Evolutionary conservation across 2,329 filamentous ascomycete species (phyloP), one percentile per base, ranked within the genome.

Genomic region (Pestalotiopsis sp.): DNA sequence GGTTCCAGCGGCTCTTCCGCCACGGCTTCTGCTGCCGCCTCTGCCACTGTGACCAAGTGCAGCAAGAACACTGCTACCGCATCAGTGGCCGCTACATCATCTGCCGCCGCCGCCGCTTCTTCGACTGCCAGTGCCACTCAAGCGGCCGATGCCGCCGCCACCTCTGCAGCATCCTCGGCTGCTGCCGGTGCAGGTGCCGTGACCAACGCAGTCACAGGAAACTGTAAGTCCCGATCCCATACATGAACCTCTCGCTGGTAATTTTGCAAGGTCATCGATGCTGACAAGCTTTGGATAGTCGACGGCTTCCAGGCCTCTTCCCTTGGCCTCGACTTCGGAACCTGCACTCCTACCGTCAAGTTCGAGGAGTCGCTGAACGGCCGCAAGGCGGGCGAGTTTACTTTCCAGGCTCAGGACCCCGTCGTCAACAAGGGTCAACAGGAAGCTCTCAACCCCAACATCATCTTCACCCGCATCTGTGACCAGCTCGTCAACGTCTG

Each of bases 401-500:
- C 90, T 64, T 93, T 92, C 86, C 88, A 91, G 78, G 86, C 91
- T 65, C 86, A 86, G 62, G 90, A 92, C 76, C 81, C 87, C 9
- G 80, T 87, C 20, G 86, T 91, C 68, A 86, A 88, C 71, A 82
- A 88, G 75, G 87, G 87, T 65, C 90, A 92, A 79, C 80, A 89
- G 74, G 90, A 92, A 76, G 90, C 90, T 9, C 83, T 92, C 60
- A 92, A 92, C 86, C 90, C 90, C 68, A 87, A 88, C 82, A 92
- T 92, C 83, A 92, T 92, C 83, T 91, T 89, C 77, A 92, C 91
- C 84, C 87, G 89, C 70, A 89, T 92, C 78, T 90, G 88, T 79
- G 90, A 92, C 79, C 89, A 92, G 81, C 84, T 92, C 69, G 85
- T 80, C 76, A 92, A 91, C 80, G 88, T 90, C 49, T 92, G 90